Conservation (phyloP, 768 basidiomycete genomes). For the Pleurotus platypus region DNA sequence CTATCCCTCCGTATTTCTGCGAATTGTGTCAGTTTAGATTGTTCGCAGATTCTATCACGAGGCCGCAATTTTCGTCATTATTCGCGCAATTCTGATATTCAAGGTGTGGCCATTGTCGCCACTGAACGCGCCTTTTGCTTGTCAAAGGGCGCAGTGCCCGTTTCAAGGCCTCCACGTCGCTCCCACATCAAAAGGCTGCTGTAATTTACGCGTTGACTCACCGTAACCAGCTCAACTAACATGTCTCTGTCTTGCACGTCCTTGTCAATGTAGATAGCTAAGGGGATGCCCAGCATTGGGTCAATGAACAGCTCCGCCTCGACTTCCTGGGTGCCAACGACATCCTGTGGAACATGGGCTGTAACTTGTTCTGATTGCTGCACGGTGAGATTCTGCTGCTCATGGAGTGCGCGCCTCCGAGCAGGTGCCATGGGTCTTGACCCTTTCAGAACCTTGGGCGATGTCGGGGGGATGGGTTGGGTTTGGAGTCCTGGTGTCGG, state of each 20-base stretch:
- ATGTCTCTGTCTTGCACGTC: conserved; percentile 69
- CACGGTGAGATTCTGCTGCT: conserved; percentile 18
- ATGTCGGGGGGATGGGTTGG: conserved; percentile 25
- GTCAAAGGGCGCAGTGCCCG: neutral
- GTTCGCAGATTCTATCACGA: neutral
- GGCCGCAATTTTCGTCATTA: neutral
- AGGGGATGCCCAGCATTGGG: conserved; percentile 75
- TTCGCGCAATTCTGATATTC: neutral
- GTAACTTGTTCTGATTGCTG: conserved; percentile 33
- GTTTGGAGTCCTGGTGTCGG: conserved; percentile 40
- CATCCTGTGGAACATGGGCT: conserved; percentile 20
- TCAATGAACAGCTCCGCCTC: conserved; percentile 67
- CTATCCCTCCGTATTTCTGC: conserved; percentile 75
- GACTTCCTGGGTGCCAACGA: conserved; percentile 30
- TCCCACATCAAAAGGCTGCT: neutral
- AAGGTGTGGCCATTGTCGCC: too few species aligned
- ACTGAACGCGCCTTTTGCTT: neutral
- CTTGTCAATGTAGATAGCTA: conserved; percentile 76
- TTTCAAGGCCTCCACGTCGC: neutral
- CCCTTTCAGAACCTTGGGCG: conserved; percentile 31
- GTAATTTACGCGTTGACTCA: conserved; percentile 33
- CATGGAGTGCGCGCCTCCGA: conserved; percentile 54
- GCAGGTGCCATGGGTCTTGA: conserved; percentile 82
- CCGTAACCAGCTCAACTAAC: conserved; percentile 62
- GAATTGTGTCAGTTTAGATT: conserved; percentile 5